These are phyloP conservation scores for Dactylorhiza incarnata DNA, from an alignment of 106 monocot genomes.

Conservation along the genomic window DNA sequence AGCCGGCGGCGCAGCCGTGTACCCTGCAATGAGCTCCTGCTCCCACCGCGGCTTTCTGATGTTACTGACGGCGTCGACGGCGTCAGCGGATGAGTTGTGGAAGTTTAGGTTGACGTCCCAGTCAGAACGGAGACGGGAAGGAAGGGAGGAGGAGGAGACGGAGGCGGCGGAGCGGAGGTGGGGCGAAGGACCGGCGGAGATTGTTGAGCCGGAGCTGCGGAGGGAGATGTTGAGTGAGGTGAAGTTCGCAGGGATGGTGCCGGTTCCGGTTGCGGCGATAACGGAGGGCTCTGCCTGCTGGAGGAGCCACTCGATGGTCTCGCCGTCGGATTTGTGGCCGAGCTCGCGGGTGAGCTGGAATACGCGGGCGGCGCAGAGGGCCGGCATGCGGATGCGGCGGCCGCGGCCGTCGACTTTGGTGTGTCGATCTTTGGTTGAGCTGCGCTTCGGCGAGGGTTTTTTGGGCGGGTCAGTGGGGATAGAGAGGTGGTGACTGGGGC, in stretches of 20 bases:
- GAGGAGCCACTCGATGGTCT: conserved; percentile 85
- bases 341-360: conserved; percentile 86
- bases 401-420: conserved; percentile 84
- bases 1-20: conserved; percentile 13
- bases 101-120: background rate
- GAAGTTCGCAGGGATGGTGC: conserved; percentile 86
- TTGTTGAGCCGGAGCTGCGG: conserved; percentile 36
- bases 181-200: conserved; percentile 23
- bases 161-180: conserved; percentile 7
- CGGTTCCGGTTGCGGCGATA: conserved; percentile 80
- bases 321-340: conserved; percentile 87
- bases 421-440: conserved; percentile 74
- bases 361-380: conserved; percentile 70
- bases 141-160: conserved; percentile 20
- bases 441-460: conserved; percentile 55
- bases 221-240: conserved; percentile 80
- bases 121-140: background rate
- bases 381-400: conserved; percentile 80
- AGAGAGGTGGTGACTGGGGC: background rate
- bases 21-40: conserved; percentile 42
- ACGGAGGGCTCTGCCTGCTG: conserved; percentile 86
- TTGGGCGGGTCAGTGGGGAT: conserved; percentile 4
- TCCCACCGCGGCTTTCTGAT: conserved; percentile 54
- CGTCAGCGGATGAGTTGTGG: conserved; percentile 11
- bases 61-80: too few species aligned